Base-by-base conservation (phyloP, 495 filamentous ascomycete species). In the Tetracladium setigerum region DNA sequence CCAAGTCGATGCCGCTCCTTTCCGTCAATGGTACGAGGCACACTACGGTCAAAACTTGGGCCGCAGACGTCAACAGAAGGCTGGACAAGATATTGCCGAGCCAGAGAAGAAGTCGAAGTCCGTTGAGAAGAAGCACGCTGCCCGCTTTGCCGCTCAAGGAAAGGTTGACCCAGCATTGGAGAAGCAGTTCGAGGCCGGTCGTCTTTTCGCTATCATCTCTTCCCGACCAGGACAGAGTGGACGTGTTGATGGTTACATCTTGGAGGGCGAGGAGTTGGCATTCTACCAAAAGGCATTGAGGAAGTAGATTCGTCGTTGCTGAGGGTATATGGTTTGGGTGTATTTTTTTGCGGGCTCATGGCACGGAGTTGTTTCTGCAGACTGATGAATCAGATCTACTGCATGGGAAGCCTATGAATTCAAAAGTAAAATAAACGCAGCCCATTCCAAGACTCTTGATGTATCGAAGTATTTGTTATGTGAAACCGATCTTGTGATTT, bases 11-110 rank as follows among this genome's bases (percentile, higher is more conserved):
- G 94, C 94, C 54, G 87, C 90, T 42, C 92, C 92, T 55, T 98
- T 98, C 86, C 77, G 92, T 66, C 94, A 97, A 78, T 98, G 92
- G 92, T 98, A 95, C 70, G 92, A 98, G 81, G 87, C 92, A 51
- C 94, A 98, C 83, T 98, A 98, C 76, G 92, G 92, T 64, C 78
- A 85, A 69, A 57, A 73, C 56, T 69, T 98, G 49, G 92, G 92
- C 61, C 84, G 92, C 60, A 81, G 87, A 67, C 86, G 90, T 73
- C 91, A 95, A 77, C 74, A 81, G 65, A 88, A 89, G 76, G 68
- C 75, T 53, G 66, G 66, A 47, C 70, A 73, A 61, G 76, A 77
- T 53, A 76, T 74, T 56, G 64, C 66, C 52, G 65, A 76, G 57
- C 83, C 86, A 67, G 84, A 82, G 65, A 62, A 61, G 57, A 90